These are phyloP conservation scores for Mycena rosella DNA, from an alignment of 768 basidiomycete genomes.

Conservation along the genomic window DNA sequence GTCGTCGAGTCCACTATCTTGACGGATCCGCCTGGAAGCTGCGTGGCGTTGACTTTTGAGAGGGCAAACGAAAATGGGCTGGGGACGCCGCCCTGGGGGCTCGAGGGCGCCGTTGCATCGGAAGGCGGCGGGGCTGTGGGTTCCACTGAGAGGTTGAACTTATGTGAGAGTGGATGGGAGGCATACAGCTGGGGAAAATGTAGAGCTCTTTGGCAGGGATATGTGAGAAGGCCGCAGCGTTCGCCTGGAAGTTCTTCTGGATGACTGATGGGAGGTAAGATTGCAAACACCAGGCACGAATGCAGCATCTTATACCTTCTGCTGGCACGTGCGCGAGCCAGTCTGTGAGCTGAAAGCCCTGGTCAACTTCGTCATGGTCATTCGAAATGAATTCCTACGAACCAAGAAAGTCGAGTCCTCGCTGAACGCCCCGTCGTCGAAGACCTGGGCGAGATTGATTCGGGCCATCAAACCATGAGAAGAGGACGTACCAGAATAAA, in stretches of 20 bases:
- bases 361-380: neutral
- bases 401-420: slow-evolving; percentile 69
- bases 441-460: slow-evolving; percentile 50
- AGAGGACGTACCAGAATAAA: slow-evolving; percentile 58
- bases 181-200: slow-evolving; percentile 62
- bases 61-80: slow-evolving; percentile 62
- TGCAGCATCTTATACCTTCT: slow-evolving; percentile 49
- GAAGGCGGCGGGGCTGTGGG: slow-evolving; percentile 49
- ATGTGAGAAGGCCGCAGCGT: slow-evolving; percentile 54
- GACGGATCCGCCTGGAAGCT: slow-evolving; percentile 60
- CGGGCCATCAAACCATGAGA: neutral
- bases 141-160: neutral
- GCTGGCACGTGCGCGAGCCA: slow-evolving; percentile 68
- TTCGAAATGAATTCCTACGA: slow-evolving; percentile 3
- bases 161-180: neutral
- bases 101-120: slow-evolving; percentile 50
- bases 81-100: slow-evolving; percentile 60
- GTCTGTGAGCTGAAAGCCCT: slow-evolving; percentile 57
- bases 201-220: slow-evolving; percentile 63
- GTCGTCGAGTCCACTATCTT: slow-evolving; percentile 66
- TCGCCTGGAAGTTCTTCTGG: slow-evolving; percentile 64
- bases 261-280: slow-evolving; percentile 48
- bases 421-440: slow-evolving; percentile 63
- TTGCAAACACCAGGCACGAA: neutral
- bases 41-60: slow-evolving; percentile 59